These are phyloP conservation scores for Neurospora discreta DNA, from an alignment of 495 filamentous ascomycete genomes.

Conservation along the genomic window DNA sequence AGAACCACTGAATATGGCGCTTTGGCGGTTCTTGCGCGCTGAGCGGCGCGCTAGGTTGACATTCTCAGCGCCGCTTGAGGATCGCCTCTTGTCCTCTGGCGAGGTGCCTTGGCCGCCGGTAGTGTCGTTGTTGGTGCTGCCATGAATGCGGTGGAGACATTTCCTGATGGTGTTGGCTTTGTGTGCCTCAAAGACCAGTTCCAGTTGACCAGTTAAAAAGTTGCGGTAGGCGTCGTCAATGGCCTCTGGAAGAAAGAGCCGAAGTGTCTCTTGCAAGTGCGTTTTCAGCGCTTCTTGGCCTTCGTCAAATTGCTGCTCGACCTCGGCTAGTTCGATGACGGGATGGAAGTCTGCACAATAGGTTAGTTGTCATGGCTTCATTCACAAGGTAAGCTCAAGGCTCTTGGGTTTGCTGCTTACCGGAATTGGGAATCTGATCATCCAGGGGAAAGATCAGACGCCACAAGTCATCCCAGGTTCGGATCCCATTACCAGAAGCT, in stretches of 20 bases:
- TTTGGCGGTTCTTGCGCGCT: constrained; percentile 1
- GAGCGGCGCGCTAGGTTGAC: background rate
- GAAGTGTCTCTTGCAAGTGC: constrained; percentile 16
- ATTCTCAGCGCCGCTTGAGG: background rate
- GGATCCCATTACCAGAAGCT: background rate
- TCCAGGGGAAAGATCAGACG: constrained; percentile 12
- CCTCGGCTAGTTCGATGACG: constrained; percentile 16
- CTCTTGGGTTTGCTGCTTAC: constrained; percentile 2
- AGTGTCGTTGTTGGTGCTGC: background rate
- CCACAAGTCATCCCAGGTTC: constrained; percentile 17
- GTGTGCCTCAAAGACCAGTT: constrained; percentile 19
- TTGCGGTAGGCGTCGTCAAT: constrained; percentile 14
- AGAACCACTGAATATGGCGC: background rate
- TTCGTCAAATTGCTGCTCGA: constrained; percentile 18
- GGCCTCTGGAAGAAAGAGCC: constrained; percentile 11
- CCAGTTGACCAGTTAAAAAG: constrained; percentile 19
- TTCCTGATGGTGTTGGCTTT: constrained; percentile 15
- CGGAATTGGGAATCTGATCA: constrained; percentile 7
- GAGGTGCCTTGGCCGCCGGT: background rate
- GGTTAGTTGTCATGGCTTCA: background rate
- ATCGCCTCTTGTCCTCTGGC: background rate
- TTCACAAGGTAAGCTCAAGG: too few relatives aligned
- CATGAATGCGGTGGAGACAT: constrained; percentile 1
- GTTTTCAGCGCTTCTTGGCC: constrained; percentile 12
- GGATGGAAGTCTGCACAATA: constrained; percentile 13